phyloP scores from a whole-genome alignment of 2,329 filamentous ascomycete genomes.

The Fusarium irregulare region DNA sequence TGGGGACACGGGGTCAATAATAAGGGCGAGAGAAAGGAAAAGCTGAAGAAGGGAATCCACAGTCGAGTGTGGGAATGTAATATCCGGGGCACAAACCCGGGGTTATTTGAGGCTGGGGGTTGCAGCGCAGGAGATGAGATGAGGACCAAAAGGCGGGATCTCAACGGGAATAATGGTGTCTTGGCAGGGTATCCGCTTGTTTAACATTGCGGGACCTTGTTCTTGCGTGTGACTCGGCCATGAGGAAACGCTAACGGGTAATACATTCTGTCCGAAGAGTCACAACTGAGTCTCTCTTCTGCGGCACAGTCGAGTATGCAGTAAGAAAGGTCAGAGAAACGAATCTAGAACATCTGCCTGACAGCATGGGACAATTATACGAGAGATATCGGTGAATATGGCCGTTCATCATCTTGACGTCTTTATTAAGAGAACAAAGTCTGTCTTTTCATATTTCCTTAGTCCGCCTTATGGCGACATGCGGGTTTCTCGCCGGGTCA shows the following conservation, averaged over 20 bases:
- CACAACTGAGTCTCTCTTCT: conserved; percentile 14
- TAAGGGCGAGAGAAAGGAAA: conserved; percentile 7
- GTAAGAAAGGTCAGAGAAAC: conserved; percentile 3
- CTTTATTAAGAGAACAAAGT: not conserved
- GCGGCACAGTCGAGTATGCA: conserved; percentile 15
- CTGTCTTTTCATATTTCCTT: not conserved
- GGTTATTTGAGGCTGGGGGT: conserved; percentile 33
- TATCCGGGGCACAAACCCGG: conserved; percentile 37
- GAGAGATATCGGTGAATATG: too few relatives aligned
- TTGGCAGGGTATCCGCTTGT: conserved; percentile 37
- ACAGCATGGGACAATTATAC: too few relatives aligned
- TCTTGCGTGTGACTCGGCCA: conserved; percentile 33
- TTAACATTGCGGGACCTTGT: conserved; percentile 26
- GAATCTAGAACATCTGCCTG: not conserved
- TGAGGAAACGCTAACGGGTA: conserved; percentile 34
- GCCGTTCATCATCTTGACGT: not conserved
- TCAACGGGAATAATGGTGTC: conserved; percentile 43
- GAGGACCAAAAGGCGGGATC: conserved; percentile 40
- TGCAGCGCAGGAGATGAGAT: conserved; percentile 35
- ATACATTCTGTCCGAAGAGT: conserved; percentile 17
- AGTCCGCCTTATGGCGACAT: conserved; percentile 4
- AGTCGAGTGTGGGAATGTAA: conserved; percentile 16
- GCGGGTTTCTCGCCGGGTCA: conserved; percentile 1
- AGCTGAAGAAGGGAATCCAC: not conserved
- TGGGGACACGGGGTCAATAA: conserved; percentile 3